Conservation (phyloP, 768 basidiomycete species). For the Clavaria fumosa region DNA sequence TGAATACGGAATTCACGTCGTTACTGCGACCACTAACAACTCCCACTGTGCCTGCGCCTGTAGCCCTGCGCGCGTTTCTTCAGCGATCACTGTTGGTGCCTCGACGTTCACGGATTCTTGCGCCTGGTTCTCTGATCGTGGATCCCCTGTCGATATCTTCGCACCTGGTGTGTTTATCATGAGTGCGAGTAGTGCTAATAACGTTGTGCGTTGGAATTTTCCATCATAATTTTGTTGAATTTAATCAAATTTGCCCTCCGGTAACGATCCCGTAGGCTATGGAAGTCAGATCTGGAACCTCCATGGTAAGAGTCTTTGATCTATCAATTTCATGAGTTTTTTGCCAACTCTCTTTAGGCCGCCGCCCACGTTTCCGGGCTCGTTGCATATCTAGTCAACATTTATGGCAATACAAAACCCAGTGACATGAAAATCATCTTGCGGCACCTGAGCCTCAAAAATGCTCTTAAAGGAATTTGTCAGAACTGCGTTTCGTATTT, state of each 20-base stretch:
- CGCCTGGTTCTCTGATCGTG: slow-evolving; percentile 26
- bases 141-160: slow-evolving; percentile 27
- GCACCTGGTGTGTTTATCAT: slow-evolving; percentile 24
- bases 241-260: neutral
- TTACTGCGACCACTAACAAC: slow-evolving; percentile 23
- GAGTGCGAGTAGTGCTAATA: slow-evolving; percentile 18
- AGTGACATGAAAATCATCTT: slow-evolving; percentile 17
- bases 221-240: too few species aligned
- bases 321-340: neutral
- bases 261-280: slow-evolving; percentile 11
- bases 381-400: slow-evolving; percentile 22
- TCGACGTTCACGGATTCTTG: slow-evolving; percentile 21
- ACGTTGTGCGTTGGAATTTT: slow-evolving; percentile 8
- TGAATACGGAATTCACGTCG: slow-evolving; percentile 19
- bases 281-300: slow-evolving; percentile 15
- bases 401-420: slow-evolving; percentile 19
- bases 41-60: slow-evolving; percentile 17
- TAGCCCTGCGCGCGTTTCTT: slow-evolving; percentile 22
- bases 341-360: slow-evolving; percentile 13
- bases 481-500: slow-evolving; percentile 8
- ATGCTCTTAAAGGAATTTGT: slow-evolving; percentile 19
- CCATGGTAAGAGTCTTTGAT: slow-evolving; percentile 14
- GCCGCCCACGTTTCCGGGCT: slow-evolving; percentile 27
- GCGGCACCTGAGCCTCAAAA: slow-evolving; percentile 16
- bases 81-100: slow-evolving; percentile 26